A percentile compares a stretch with the other conserved stretches of the same genome.
These are phyloP conservation scores for Xerocomus nothofagi DNA, from an alignment of 1,284 basidiomycete genomes.

Conservation along the genomic window DNA sequence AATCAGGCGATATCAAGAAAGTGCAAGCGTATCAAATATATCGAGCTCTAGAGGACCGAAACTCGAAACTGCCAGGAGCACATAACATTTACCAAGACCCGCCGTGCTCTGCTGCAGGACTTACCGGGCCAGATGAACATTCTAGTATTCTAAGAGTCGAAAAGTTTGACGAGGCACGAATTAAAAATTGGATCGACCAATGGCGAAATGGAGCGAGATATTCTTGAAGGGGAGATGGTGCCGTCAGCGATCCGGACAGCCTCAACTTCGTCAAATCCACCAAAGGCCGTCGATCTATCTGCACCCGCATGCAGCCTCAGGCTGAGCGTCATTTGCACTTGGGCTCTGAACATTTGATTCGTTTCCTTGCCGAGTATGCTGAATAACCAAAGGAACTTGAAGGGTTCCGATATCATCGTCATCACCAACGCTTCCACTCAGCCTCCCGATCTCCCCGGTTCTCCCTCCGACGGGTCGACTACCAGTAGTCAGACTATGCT, in stretches of 20 bases:
- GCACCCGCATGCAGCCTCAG: conserved; percentile 19
- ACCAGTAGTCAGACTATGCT: neutral
- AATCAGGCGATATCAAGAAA: no score
- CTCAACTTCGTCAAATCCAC: conserved; percentile 21
- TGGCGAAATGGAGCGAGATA: no score
- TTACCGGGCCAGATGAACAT: no score
- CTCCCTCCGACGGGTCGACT: neutral
- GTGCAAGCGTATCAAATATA: no score
- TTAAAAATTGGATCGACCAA: no score
- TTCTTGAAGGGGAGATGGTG: no score
- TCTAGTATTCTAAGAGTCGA: no score
- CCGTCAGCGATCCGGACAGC: conserved; percentile 1
- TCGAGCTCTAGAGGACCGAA: no score
- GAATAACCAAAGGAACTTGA: neutral
- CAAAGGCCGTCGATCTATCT: conserved; percentile 6
- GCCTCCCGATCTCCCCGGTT: neutral
- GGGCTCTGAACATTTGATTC: conserved; percentile 22
- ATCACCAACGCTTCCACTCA: neutral
- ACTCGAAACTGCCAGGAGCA: no score
- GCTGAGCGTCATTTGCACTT: conserved; percentile 20
- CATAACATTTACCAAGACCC: no score
- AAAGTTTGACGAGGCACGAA: no score
- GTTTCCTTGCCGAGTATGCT: conserved; percentile 13
- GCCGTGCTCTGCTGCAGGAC: no score
- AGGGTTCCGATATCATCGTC: neutral